Evolutionary conservation across 1,284 basidiomycete genomes (phyloP).

Genomic region (Fistulina hepatica): DNA sequence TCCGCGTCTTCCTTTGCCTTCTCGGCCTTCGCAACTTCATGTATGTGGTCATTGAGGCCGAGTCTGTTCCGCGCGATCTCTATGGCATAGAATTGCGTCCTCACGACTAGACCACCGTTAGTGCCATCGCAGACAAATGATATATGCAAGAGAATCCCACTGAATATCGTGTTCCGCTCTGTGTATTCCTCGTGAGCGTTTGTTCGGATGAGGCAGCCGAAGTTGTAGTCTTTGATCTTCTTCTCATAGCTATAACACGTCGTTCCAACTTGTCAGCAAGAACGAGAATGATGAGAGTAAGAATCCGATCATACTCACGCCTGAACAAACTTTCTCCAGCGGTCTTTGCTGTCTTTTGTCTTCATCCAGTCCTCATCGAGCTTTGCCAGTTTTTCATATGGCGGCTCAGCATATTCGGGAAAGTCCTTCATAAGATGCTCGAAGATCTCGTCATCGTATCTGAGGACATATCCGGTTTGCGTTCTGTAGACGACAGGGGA

Average conservation of each 20-base stretch:
- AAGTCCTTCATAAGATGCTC: conserved; percentile 69
- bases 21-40: conserved; percentile 69
- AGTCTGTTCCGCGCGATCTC: conserved; percentile 93
- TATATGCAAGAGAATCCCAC: conserved; percentile 31
- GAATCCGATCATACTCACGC: conserved; percentile 38
- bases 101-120: background rate
- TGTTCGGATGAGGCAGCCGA: conserved; percentile 88
- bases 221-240: conserved; percentile 90
- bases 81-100: conserved; percentile 73
- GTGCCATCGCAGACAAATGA: too few relatives aligned
- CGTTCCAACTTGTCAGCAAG: background rate
- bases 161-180: conserved; percentile 92
- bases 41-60: conserved; percentile 86
- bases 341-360: conserved; percentile 79
- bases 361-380: conserved; percentile 96
- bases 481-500: background rate
- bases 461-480: conserved; percentile 21
- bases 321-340: conserved; percentile 87
- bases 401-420: conserved; percentile 66
- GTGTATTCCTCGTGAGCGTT: conserved; percentile 79
- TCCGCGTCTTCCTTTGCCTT: conserved; percentile 48
- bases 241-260: conserved; percentile 60
- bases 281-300: background rate
- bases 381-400: conserved; percentile 57
- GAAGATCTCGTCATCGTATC: conserved; percentile 88